A percentile compares a stretch with the other conserved stretches of the same genome.
Evolutionary conservation across 495 filamentous ascomycete species (phyloP).

Genomic region (Clohesyomyces aquaticus): DNA sequence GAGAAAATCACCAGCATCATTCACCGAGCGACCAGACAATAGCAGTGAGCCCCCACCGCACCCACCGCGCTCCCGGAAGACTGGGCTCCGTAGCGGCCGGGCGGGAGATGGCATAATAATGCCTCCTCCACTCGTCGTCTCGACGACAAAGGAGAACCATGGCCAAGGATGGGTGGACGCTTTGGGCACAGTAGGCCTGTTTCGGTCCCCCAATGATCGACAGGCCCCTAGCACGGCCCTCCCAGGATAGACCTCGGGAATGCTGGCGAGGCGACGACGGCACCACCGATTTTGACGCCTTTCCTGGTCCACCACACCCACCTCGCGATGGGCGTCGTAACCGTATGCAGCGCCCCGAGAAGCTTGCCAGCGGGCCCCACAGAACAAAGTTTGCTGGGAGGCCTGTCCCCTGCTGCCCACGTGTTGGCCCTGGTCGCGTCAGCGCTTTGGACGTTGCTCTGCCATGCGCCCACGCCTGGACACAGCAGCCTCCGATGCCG

Average conservation of each 20-base stretch:
- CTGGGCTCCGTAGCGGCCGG: conserved; percentile 5
- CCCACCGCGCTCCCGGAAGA: no score
- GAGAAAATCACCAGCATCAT: no score
- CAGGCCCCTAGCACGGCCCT: conserved; percentile 15
- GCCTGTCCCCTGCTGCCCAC: conserved; percentile 16
- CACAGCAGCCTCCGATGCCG: not conserved
- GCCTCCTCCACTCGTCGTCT: conserved; percentile 1
- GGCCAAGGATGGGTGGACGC: conserved; percentile 17
- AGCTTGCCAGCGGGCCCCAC: conserved; percentile 17
- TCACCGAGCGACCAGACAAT: no score
- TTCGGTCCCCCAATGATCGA: conserved; percentile 29
- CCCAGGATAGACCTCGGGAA: not conserved
- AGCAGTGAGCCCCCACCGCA: no score
- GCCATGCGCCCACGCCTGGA: not conserved
- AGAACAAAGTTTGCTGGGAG: conserved; percentile 13
- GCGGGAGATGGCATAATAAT: conserved; percentile 26
- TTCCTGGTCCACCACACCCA: no score
- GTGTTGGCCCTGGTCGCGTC: not conserved
- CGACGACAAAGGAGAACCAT: conserved; percentile 10
- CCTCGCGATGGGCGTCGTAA: not conserved
- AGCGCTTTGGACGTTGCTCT: not conserved
- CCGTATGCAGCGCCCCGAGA: not conserved
- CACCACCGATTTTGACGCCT: conserved; percentile 4
- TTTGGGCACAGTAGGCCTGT: conserved; percentile 17
- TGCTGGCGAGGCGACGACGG: not conserved